Base-by-base conservation (phyloP, 1,139 yeast genomes). In the Blastobotrys petasosporus region DNA sequence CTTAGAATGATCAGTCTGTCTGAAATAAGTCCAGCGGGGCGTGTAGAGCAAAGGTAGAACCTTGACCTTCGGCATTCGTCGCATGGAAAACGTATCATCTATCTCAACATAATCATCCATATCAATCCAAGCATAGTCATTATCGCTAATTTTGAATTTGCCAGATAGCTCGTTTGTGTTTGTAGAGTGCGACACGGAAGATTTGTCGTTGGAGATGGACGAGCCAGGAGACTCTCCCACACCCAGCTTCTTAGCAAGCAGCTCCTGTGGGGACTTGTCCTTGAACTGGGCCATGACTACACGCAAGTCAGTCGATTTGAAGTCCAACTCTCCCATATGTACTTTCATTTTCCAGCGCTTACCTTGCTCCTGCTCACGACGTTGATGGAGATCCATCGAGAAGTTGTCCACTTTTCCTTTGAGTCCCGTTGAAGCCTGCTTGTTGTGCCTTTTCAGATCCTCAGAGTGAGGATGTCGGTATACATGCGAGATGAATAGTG, bases 101-200 rank as follows among this genome's bases (percentile, higher is more conserved):
- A 90, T 67, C 58, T 92, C 97, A 12, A 77, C 71, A 57, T 80
- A 92, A 65, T 92, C 98, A 49, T 85, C 79, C 29, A 76, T 66
- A 60, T 92, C 97, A 44, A 80, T 69, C 97, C 97, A 92, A 0
- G 78, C 62, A 46, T 68, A 61, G 53, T 82, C 86, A 44, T 63
- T 60, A 34, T 73, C 78, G 30, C 65, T 63, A 7, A 68, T 64
- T 32, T 69, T 68, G 46, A 70, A 60, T 40, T 64, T 64, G 3
- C 62, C 64, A 6, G 58, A 42, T 12, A 56, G 45, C 20, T 45
- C 31, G 28, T 45, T 46, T 8, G 23, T 39, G 28, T 8, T 45
- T 42, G 35, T 38, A n/a, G 44, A 32, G 13, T 29, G 33, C 7
- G 47, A 35, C 6, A 41, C 12, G 2, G 50, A 45, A 10, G 53